Percentiles rank a stretch among this genome's conserved stretches.
Evolutionary conservation across 2,329 filamentous ascomycete species (phyloP).

Genomic region (Trichoderma asperellum): DNA sequence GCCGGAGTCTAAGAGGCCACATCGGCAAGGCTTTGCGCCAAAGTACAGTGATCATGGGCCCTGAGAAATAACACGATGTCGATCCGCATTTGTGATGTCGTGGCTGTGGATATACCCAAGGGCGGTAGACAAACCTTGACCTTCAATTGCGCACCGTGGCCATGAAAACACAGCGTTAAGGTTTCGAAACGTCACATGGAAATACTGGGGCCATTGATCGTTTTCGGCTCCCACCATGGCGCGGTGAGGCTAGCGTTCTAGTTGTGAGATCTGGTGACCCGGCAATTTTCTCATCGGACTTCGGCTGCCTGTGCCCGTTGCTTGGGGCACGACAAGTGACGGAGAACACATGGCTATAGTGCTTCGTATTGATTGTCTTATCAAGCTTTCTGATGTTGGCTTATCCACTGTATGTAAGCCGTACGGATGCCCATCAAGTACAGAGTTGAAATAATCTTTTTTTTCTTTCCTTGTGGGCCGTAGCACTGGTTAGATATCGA

Average conservation of each 20-base stretch:
- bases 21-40: neutral
- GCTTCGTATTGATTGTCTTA: constrained; percentile 3
- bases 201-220: neutral
- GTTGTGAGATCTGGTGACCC: constrained; percentile 15
- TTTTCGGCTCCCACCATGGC: constrained; percentile 6
- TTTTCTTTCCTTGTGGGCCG: neutral
- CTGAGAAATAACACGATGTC: neutral
- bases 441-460: neutral
- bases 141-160: neutral
- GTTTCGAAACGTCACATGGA: constrained; percentile 20
- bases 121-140: neutral
- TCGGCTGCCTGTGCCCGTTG: neutral
- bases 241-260: constrained; percentile 11
- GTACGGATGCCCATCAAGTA: neutral
- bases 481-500: neutral
- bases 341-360: neutral
- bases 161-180: neutral
- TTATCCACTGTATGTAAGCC: neutral
- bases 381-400: neutral
- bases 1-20: neutral
- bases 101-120: neutral
- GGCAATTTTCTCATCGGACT: constrained; percentile 14
- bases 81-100: neutral
- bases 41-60: neutral
- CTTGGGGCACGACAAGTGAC: neutral